phyloP scores from a whole-genome alignment of 2,329 filamentous ascomycete genomes.

The Penicillium sp. region DNA sequence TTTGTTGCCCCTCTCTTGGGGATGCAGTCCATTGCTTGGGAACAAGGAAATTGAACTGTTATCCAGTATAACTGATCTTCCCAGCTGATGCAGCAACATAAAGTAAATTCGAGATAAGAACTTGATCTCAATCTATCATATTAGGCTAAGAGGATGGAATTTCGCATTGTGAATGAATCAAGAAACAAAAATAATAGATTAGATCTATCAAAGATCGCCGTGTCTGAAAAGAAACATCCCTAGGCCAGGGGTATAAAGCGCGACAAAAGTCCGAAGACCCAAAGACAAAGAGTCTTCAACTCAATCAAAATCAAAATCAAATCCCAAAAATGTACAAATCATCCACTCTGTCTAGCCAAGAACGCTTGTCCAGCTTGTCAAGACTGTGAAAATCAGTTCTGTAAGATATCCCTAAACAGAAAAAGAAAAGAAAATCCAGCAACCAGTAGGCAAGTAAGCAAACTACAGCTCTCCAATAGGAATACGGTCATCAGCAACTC shows the following conservation, averaged over 20 bases:
- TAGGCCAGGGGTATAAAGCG: constrained; percentile 6
- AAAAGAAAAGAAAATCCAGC: background rate
- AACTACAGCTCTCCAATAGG: constrained; percentile 26
- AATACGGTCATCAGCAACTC: constrained; percentile 31
- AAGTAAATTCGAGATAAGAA: background rate
- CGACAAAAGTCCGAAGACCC: background rate
- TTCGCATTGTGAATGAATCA: background rate
- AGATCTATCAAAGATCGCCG: constrained; percentile 22
- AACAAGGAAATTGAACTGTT: constrained; percentile 15
- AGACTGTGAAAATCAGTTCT: background rate
- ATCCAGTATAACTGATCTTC: background rate
- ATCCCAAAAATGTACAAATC: constrained; percentile 17
- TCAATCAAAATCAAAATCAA: background rate
- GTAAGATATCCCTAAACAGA: background rate
- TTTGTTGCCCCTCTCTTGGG: constrained; percentile 2
- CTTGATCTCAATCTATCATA: no score
- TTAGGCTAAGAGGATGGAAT: background rate
- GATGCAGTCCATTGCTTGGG: constrained; percentile 13
- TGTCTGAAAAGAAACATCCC: constrained; percentile 7
- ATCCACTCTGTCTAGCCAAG: background rate
- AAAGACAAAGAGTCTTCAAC: background rate
- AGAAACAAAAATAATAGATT: constrained; percentile 6
- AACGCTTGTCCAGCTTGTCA: constrained; percentile 1
- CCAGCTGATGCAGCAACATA: background rate
- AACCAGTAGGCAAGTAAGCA: background rate